Conservation (phyloP, 305 asterid species). For the Fraxinus angustifolia region DNA sequence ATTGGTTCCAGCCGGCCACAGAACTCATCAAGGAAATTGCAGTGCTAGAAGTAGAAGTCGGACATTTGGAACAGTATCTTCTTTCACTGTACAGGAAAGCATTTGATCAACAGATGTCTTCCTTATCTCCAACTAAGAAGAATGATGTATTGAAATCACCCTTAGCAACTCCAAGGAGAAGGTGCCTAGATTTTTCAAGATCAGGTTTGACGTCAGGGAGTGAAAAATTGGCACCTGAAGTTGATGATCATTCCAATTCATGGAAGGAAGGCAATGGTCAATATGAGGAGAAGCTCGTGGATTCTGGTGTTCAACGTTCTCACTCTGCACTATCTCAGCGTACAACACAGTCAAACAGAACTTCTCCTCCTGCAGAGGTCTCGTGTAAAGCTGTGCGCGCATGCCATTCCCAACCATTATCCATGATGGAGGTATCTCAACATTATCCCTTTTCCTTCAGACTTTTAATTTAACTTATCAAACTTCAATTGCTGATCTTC, state of each 20-base stretch:
- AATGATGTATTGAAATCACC: slow-evolving; percentile 43
- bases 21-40: slow-evolving; percentile 93
- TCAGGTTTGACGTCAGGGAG: slow-evolving; percentile 40
- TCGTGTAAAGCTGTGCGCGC: slow-evolving; percentile 70
- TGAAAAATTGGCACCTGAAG: slow-evolving; percentile 31
- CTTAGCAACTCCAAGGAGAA: slow-evolving; percentile 58
- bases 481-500: slow-evolving; percentile 14
- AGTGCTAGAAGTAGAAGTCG: slow-evolving; percentile 82
- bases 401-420: slow-evolving; percentile 91
- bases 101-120: slow-evolving; percentile 66
- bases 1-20: slow-evolving; percentile 74
- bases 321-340: slow-evolving; percentile 73
- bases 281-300: slow-evolving; percentile 48
- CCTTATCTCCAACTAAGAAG: slow-evolving; percentile 49
- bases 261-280: slow-evolving; percentile 35
- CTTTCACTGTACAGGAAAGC: slow-evolving; percentile 87
- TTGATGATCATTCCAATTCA: slow-evolving; percentile 31
- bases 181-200: slow-evolving; percentile 64
- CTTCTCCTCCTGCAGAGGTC: slow-evolving; percentile 56
- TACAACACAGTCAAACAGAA: slow-evolving; percentile 41
- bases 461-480: not conserved
- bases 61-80: slow-evolving; percentile 93
- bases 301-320: slow-evolving; percentile 66
- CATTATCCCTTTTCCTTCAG: slow-evolving; percentile 1
- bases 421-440: slow-evolving; percentile 78